These are phyloP conservation scores for Mangifera indica DNA, from an alignment of 345 rosid genomes.

Conservation along the genomic window DNA sequence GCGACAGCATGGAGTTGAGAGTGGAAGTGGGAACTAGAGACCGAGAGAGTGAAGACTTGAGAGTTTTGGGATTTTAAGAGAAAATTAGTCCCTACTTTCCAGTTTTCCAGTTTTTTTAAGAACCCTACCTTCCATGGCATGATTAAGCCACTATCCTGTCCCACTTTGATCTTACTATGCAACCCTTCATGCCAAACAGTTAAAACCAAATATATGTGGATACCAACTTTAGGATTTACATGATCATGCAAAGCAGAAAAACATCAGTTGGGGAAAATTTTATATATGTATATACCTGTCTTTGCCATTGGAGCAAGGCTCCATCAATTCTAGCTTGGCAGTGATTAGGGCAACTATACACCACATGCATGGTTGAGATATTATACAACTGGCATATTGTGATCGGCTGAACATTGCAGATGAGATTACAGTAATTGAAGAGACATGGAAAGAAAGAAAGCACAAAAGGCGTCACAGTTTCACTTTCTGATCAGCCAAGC, in stretches of 20 bases:
- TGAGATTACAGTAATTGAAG: background rate
- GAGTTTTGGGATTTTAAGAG: no score
- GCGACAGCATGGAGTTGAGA: no score
- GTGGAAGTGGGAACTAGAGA: no score
- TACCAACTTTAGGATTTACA: no score
- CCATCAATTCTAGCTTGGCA: slow-evolving; percentile 64
- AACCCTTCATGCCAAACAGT: slow-evolving; percentile 24
- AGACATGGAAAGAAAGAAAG: background rate
- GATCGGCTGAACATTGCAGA: slow-evolving; percentile 34
- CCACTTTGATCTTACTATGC: slow-evolving; percentile 66
- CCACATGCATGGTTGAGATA: slow-evolving; percentile 60
- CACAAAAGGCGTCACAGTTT: no score
- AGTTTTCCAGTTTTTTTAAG: no score
- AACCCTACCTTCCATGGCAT: slow-evolving; percentile 62
- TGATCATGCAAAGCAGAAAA: background rate
- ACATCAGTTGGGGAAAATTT: no score
- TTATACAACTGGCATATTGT: slow-evolving; percentile 55
- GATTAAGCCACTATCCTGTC: slow-evolving; percentile 61
- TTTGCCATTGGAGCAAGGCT: slow-evolving; percentile 52
- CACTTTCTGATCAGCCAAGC: no score
- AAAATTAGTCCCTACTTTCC: no score
- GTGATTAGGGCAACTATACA: slow-evolving; percentile 61
- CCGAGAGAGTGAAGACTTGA: no score
- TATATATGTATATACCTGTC: slow-evolving; percentile 32
- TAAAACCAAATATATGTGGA: background rate